Evolutionary conservation across 352 stramenopile species (phyloP).

Genomic region (Pythium sp.): DNA sequence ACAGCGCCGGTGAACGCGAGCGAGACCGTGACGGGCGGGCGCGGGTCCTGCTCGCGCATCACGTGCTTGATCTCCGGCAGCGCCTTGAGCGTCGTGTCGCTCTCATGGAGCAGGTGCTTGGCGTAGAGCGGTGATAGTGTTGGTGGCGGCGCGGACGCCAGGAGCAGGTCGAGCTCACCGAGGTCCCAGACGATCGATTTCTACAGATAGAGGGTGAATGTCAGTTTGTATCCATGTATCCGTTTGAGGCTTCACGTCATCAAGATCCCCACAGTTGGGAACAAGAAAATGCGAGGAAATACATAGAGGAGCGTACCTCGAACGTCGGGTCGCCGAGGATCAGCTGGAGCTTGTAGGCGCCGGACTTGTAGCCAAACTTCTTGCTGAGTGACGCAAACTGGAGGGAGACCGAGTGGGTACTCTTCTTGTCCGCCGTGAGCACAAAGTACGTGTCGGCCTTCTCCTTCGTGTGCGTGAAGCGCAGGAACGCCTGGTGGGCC

Average conservation of each 20-base stretch:
- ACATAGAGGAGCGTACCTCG: conserved; percentile 22
- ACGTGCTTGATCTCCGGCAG: conserved; percentile 87
- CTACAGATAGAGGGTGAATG: conserved; percentile 9
- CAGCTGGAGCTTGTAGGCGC: conserved; percentile 57
- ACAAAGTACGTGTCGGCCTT: conserved; percentile 77
- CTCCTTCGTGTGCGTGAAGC: conserved; percentile 54
- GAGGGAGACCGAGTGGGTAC: conserved; percentile 40
- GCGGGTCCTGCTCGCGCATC: conserved; percentile 74
- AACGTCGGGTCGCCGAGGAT: conserved; percentile 81
- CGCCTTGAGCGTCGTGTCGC: conserved; percentile 81
- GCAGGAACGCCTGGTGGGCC: conserved; percentile 80
- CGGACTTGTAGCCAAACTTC: conserved; percentile 83
- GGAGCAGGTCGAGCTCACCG: conserved; percentile 62
- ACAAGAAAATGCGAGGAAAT: not conserved
- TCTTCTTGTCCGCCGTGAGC: conserved; percentile 39
- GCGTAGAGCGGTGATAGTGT: conserved; percentile 81
- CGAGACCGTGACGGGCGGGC: conserved; percentile 63
- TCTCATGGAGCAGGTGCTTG: conserved; percentile 83
- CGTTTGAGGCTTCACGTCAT: not conserved
- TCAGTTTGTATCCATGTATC: not conserved
- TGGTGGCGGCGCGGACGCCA: conserved; percentile 55
- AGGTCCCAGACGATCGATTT: conserved; percentile 71
- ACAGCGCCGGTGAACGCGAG: conserved; percentile 67
- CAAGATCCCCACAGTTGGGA: not conserved
- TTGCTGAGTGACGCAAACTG: conserved; percentile 71